Evolutionary conservation across 2,329 filamentous ascomycete genomes (phyloP).

Genomic region (Ceratocystis destructans): DNA sequence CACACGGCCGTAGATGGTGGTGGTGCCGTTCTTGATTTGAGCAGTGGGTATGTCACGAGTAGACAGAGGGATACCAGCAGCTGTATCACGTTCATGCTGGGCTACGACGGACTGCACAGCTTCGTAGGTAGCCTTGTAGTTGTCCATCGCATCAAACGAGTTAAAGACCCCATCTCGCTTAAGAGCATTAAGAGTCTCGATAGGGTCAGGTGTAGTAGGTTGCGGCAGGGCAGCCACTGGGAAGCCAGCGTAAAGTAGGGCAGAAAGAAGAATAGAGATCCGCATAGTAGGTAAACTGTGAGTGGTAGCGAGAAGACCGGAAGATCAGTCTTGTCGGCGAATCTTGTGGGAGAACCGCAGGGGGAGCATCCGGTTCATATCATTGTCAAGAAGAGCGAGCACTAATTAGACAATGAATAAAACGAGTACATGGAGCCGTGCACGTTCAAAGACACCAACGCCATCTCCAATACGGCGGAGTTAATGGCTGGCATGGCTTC

Average conservation of each 20-base stretch:
- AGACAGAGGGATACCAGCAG: slow-evolving; percentile 13
- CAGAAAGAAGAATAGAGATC: not conserved
- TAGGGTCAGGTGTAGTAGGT: not conserved
- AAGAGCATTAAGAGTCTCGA: slow-evolving; percentile 7
- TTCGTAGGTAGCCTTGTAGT: slow-evolving; percentile 1
- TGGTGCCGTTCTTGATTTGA: not conserved
- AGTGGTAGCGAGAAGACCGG: not conserved
- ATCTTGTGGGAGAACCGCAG: not conserved
- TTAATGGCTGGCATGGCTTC: too few relatives aligned
- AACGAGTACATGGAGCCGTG: not conserved
- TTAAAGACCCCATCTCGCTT: not conserved
- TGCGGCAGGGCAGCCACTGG: slow-evolving; percentile 5
- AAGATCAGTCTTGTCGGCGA: not conserved
- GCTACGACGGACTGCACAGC: slow-evolving; percentile 7
- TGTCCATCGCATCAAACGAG: not conserved
- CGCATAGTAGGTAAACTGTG: not conserved
- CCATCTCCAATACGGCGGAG: not conserved
- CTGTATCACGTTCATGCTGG: slow-evolving; percentile 2
- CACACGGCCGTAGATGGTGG: slow-evolving; percentile 21
- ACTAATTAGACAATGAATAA: not conserved
- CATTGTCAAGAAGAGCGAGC: not conserved
- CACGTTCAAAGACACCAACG: not conserved
- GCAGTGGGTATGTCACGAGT: slow-evolving; percentile 5
- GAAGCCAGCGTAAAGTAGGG: not conserved
- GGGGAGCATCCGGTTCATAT: not conserved